Base-by-base conservation (phyloP, 1,284 basidiomycete species). In the Ceratobasidium sp. region DNA sequence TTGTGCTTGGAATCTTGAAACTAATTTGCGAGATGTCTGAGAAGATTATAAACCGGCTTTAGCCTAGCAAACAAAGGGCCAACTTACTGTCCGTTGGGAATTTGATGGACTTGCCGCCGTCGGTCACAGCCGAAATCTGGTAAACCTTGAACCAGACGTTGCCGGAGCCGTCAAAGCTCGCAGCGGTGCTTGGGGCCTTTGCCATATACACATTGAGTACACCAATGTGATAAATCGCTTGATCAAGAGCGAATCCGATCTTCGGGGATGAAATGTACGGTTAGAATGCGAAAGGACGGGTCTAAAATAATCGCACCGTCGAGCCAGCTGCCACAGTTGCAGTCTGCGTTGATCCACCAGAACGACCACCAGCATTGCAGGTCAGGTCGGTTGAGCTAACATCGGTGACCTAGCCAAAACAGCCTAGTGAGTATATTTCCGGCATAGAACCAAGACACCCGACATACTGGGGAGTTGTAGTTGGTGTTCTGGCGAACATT, bases 111-210 rank as follows among this genome's bases (percentile, higher is more conserved):
- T 82, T 81, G 8, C 82, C 83, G 46, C 82, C 82, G 40, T 83
- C 74, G 22, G 82, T 81, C 76, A 80, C 85, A 6, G 80, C 80
- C 9, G 86, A 85, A 79, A 84, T 81, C 80, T 87, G 84, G 84
- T 84, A 85, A 51, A 87, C 85, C 82, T 88, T 88, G 84, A 87
- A 88, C 87, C 87, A 88, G 17, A 85, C 86, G 56, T 82, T 81
- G 25, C 85, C 85, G 17, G 84, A 82, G 17, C 85, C 86, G 52
- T 85, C 87, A 44, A 79, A 81, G 75, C 82, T 83, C 57, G 84
- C 84, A 64, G 86, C 86, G 43, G 85, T 84, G 43, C 84, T 85
- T 34, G 80, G 80, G 19, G 86, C 87, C 32, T 82, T 78, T 6
- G 83, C 83, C 86, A 88, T 84, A 80, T 87, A 87, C 8, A 85